phyloP scores from a whole-genome alignment of 805 yeast genomes.

The Komagataella populi region DNA sequence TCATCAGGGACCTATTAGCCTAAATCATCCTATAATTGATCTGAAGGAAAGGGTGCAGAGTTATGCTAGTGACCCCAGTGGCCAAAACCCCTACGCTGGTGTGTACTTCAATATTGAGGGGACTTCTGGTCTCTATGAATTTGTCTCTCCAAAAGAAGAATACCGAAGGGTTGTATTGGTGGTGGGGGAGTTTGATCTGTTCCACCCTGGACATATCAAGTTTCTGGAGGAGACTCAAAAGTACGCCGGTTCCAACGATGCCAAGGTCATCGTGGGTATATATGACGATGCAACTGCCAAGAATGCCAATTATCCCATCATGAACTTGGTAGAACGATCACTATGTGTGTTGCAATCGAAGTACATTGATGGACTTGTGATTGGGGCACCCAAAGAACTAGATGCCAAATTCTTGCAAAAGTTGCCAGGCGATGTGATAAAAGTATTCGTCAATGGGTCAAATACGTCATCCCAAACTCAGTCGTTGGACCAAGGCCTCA shows the following conservation, averaged over 20 bases:
- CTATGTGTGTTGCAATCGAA: constrained; percentile 81
- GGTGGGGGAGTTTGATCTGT: constrained; percentile 83
- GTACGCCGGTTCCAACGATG: constrained; percentile 20
- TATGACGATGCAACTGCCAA: constrained; percentile 40
- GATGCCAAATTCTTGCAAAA: constrained; percentile 21
- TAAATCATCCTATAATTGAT: constrained; percentile 17
- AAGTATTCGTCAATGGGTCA: constrained; percentile 45
- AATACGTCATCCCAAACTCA: constrained; percentile 23
- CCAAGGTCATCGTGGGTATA: constrained; percentile 53
- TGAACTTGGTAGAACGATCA: constrained; percentile 79
- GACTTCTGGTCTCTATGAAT: constrained; percentile 11
- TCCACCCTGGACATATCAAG: constrained; percentile 87
- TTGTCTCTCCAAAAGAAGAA: constrained; percentile 21
- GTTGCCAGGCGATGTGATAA: constrained; percentile 22
- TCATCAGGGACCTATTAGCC: constrained; percentile 27
- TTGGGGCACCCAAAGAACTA: constrained; percentile 54
- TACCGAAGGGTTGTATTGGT: constrained; percentile 32
- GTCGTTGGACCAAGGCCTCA: constrained; percentile 16
- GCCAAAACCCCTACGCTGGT: constrained; percentile 40
- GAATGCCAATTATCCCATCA: constrained; percentile 57
- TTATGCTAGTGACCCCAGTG: constrained; percentile 57
- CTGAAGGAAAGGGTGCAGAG: constrained; percentile 26
- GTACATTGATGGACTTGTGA: constrained; percentile 65
- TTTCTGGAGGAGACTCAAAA: constrained; percentile 38
- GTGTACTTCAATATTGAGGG: constrained; percentile 29